These are phyloP conservation scores for Colletotrichum godetiae DNA, from an alignment of 2,329 filamentous ascomycete species.

Conservation along the genomic window DNA sequence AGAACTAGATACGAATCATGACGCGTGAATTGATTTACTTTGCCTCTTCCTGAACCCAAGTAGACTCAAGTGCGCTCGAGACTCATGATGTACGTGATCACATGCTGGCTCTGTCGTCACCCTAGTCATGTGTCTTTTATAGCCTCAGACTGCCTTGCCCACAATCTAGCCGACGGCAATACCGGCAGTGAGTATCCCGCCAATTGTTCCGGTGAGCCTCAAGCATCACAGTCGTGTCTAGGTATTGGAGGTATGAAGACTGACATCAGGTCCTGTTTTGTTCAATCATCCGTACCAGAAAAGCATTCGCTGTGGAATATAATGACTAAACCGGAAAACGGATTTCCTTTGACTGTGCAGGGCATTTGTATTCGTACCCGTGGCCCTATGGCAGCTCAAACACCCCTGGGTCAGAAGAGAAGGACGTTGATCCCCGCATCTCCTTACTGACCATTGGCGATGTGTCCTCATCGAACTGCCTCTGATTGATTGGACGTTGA, in stretches of 20 bases:
- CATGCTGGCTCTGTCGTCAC: not conserved
- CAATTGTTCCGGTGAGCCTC: too few species aligned
- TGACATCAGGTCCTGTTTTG: too few species aligned
- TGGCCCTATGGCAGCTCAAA: not conserved
- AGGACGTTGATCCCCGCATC: not conserved
- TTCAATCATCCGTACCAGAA: too few species aligned
- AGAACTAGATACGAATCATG: slow-evolving; percentile 23
- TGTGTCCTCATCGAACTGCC: not conserved
- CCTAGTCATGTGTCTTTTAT: not conserved
- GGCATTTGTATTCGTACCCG: too few species aligned
- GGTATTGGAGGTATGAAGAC: too few species aligned
- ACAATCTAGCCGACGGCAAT: not conserved
- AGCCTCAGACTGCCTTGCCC: not conserved
- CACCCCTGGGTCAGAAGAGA: not conserved
- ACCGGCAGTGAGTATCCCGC: too few species aligned
- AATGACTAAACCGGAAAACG: too few species aligned
- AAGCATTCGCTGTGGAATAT: too few species aligned
- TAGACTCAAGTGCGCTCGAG: too few species aligned
- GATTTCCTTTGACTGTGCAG: too few species aligned
- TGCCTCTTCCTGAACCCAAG: not conserved
- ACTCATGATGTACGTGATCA: not conserved
- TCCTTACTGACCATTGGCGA: not conserved
- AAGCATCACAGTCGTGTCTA: too few species aligned
- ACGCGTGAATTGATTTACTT: not conserved
- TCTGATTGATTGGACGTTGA: not conserved